phyloP scores from a whole-genome alignment of 371 early-diverging fungal genomes.

The Rhizopus microsporus region DNA sequence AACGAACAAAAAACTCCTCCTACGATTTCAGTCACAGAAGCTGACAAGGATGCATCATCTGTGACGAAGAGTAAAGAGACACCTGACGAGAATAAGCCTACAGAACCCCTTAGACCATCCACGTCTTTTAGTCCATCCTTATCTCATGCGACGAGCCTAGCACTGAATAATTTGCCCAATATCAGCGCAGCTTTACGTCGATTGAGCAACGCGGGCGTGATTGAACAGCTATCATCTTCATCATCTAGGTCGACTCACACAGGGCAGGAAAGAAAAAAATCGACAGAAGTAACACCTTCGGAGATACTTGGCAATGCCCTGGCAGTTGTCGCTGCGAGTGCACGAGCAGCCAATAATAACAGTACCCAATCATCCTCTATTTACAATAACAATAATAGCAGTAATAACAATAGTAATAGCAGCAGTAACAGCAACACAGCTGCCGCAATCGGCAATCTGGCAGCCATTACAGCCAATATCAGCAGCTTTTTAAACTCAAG shows the following conservation, averaged over 20 bases:
- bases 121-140: neutral
- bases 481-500: conserved; percentile 27
- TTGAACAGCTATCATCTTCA: conserved; percentile 20
- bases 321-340: conserved; percentile 40
- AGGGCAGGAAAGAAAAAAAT: conserved; percentile 14
- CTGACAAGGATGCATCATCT: neutral
- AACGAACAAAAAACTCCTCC: neutral
- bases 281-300: conserved; percentile 19
- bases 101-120: neutral
- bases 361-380: conserved; percentile 18
- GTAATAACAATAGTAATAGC: neutral
- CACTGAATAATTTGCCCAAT: conserved; percentile 23
- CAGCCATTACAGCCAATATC: conserved; percentile 40
- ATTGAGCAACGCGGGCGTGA: conserved; percentile 20
- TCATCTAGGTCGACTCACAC: conserved; percentile 13
- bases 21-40: neutral
- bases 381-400: conserved; percentile 19
- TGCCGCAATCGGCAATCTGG: conserved; percentile 39
- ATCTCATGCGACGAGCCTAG: neutral
- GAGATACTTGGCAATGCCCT: conserved; percentile 41
- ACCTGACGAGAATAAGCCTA: too few species aligned
- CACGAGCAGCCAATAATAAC: conserved; percentile 14
- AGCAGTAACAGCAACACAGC: conserved; percentile 17
- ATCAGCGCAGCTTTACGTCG: conserved; percentile 33
- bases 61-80: neutral